Percentiles rank a stretch among this genome's conserved stretches.
Evolutionary conservation across 352 stramenopile species (phyloP).

Genomic region (Peronospora belbahrii): DNA sequence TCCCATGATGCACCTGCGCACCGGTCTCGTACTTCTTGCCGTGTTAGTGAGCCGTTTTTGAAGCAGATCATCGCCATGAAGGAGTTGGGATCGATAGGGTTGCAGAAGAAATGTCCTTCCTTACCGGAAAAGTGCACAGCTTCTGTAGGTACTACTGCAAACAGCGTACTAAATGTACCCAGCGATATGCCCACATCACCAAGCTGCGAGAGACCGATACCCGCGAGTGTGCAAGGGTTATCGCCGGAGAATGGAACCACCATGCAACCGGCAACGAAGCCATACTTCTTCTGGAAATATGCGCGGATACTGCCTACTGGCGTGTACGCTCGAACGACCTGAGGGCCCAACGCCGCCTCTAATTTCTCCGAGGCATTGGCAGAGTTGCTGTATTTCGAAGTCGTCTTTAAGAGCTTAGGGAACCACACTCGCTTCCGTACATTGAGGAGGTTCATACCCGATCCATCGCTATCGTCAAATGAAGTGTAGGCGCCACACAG

Average conservation of each 20-base stretch:
- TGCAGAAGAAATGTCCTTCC: slow-evolving; percentile 81
- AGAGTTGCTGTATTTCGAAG: slow-evolving; percentile 19
- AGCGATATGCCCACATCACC: slow-evolving; percentile 60
- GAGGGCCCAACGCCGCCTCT: slow-evolving; percentile 22
- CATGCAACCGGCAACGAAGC: slow-evolving; percentile 40
- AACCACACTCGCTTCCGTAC: slow-evolving; percentile 53
- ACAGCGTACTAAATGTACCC: slow-evolving; percentile 56
- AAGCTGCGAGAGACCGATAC: slow-evolving; percentile 44
- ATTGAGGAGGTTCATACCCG: slow-evolving; percentile 82
- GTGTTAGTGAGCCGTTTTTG: slow-evolving; percentile 76
- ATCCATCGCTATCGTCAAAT: slow-evolving; percentile 75
- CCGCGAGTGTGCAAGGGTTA: slow-evolving; percentile 71
- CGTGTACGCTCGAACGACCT: slow-evolving; percentile 42
- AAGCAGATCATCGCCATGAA: slow-evolving; percentile 85
- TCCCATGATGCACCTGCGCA: slow-evolving; percentile 36
- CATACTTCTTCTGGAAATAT: slow-evolving; percentile 66
- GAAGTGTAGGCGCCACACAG: slow-evolving; percentile 51
- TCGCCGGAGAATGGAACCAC: slow-evolving; percentile 77
- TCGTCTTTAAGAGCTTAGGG: slow-evolving; percentile 34
- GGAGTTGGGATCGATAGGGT: slow-evolving; percentile 59
- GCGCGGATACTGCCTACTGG: slow-evolving; percentile 37
- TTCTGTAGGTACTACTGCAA: slow-evolving; percentile 40
- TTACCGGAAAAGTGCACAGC: slow-evolving; percentile 38
- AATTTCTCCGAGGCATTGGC: slow-evolving; percentile 19
- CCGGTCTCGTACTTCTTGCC: slow-evolving; percentile 49